Evolutionary conservation across 2,329 filamentous ascomycete species (phyloP).

Genomic region (Macrophomina tecta): DNA sequence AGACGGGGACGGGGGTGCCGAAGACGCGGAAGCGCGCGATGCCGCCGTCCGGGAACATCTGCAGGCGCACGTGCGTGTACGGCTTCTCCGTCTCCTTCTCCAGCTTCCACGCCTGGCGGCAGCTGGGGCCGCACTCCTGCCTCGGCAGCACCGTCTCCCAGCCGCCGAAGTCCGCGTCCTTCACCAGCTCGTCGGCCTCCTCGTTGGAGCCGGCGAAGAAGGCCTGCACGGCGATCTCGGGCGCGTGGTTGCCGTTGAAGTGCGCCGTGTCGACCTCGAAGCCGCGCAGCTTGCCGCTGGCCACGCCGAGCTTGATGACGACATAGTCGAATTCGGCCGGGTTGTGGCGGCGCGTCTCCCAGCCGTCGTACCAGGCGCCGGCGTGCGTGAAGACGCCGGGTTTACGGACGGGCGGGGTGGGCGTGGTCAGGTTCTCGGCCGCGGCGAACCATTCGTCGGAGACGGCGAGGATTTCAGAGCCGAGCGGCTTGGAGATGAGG

Average conservation of each 20-base stretch:
- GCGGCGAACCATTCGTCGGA: constrained; percentile 68
- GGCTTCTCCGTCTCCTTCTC: constrained; percentile 62
- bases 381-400: constrained; percentile 65
- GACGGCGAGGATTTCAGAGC: constrained; percentile 60
- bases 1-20: constrained; percentile 76
- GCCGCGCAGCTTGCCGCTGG: constrained; percentile 74
- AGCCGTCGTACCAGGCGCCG: constrained; percentile 69
- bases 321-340: constrained; percentile 64
- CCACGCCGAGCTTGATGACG: constrained; percentile 63
- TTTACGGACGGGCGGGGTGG: constrained; percentile 61
- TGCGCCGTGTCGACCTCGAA: constrained; percentile 82
- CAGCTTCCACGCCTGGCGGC: constrained; percentile 76
- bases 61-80: constrained; percentile 79
- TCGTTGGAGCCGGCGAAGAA: constrained; percentile 63
- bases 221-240: constrained; percentile 78
- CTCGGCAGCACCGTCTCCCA: constrained; percentile 76
- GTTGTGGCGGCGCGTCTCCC: constrained; percentile 69
- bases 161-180: constrained; percentile 44
- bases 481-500: constrained; percentile 59
- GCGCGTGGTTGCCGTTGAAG: constrained; percentile 83
- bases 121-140: constrained; percentile 75
- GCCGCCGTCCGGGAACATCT: constrained; percentile 86
- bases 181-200: constrained; percentile 63
- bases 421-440: constrained; percentile 64
- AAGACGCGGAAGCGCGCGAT: constrained; percentile 82